Percentiles rank a stretch among this genome's conserved stretches.
These are phyloP conservation scores for Apiospora aurea DNA, from an alignment of 2,329 filamentous ascomycete species.

Conservation along the genomic window DNA sequence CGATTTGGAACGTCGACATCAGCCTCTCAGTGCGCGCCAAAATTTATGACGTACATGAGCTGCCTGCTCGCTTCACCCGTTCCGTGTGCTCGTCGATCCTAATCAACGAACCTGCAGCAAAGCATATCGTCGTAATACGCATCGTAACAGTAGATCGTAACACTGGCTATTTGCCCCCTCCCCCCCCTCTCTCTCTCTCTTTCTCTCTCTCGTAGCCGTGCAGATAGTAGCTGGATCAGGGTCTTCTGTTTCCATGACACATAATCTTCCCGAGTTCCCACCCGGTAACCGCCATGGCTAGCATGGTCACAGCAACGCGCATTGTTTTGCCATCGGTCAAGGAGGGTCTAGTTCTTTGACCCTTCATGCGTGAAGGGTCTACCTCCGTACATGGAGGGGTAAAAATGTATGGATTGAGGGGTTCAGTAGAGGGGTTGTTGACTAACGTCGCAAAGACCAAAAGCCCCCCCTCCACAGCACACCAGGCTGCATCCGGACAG, in stretches of 20 bases:
- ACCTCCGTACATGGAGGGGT: background rate
- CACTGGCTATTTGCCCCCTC: no score
- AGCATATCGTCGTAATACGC: background rate
- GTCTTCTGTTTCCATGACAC: background rate
- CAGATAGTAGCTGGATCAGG: no score
- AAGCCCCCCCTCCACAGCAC: background rate
- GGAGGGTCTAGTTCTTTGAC: background rate
- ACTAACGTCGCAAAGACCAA: background rate
- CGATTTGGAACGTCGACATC: no score
- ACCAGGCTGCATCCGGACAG: background rate
- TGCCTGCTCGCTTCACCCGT: background rate
- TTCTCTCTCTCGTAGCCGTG: no score
- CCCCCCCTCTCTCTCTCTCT: no score
- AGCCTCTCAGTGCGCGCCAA: background rate
- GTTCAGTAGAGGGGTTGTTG: background rate
- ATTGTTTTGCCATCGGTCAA: background rate
- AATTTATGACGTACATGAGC: background rate
- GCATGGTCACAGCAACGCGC: background rate
- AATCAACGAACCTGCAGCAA: background rate
- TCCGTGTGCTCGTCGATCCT: background rate
- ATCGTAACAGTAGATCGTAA: background rate
- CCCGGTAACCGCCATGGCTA: background rate
- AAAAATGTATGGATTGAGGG: background rate
- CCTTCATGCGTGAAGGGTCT: constrained; percentile 14
- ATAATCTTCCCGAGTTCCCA: background rate